Conservation (phyloP, 2,329 filamentous ascomycete species). For the Aspergillus fumigatus region DNA sequence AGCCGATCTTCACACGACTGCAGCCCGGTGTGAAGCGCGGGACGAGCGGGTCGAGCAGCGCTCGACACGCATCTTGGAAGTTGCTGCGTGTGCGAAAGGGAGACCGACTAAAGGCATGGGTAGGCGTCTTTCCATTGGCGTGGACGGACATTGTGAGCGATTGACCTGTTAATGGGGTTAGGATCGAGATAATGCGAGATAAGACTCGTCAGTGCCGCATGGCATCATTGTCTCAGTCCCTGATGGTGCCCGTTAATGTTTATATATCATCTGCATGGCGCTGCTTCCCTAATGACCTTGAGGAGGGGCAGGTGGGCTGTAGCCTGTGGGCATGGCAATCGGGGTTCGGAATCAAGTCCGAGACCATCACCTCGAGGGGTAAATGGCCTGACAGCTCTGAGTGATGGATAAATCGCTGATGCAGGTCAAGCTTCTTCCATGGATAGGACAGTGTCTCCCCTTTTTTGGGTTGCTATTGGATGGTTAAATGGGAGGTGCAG, state of each 20-base stretch:
- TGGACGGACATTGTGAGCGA: constrained; percentile 23
- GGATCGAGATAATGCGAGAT: background rate
- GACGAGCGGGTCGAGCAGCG: constrained; percentile 65
- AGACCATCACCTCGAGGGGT: background rate
- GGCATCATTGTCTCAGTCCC: background rate
- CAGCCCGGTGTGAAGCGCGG: constrained; percentile 66
- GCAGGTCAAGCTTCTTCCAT: background rate
- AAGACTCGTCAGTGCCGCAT: background rate
- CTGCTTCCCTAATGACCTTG: background rate
- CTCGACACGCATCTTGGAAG: constrained; percentile 56
- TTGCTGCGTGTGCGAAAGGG: constrained; percentile 26
- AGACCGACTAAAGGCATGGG: constrained; percentile 24
- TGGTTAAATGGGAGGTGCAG: background rate
- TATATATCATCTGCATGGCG: background rate
- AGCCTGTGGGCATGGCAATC: background rate
- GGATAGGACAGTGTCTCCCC: background rate
- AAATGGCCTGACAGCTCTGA: background rate
- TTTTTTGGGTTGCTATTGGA: background rate
- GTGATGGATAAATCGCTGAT: background rate
- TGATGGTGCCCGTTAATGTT: background rate
- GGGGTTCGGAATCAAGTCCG: background rate
- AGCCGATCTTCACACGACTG: constrained; percentile 63
- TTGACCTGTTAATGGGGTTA: background rate
- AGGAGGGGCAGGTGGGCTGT: background rate
- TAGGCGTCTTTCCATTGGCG: constrained; percentile 26